Evolutionary conservation across 306 rosid genomes (phyloP).

Genomic region (Cicer cuneatum): DNA sequence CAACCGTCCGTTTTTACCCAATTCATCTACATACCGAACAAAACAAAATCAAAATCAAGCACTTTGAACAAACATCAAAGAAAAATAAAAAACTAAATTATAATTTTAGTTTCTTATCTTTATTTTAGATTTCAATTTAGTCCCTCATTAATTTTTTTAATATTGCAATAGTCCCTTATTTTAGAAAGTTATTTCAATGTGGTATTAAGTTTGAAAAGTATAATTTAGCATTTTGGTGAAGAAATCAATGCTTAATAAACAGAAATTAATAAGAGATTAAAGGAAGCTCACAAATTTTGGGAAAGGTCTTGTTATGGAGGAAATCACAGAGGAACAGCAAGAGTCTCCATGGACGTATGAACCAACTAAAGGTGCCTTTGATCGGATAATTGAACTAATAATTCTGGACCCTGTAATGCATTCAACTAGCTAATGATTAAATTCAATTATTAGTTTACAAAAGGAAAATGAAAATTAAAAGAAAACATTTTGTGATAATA

Average conservation of each 20-base stretch:
- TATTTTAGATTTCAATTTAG: no score
- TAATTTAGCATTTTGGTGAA: background rate
- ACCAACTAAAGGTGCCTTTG: slow-evolving; percentile 45
- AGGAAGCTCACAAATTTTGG: slow-evolving; percentile 55
- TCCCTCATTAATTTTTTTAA: no score
- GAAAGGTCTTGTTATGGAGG: slow-evolving; percentile 41
- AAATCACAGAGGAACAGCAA: slow-evolving; percentile 39
- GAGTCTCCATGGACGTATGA: slow-evolving; percentile 44
- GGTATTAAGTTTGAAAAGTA: no score
- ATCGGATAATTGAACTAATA: slow-evolving; percentile 48
- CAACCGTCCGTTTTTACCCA: slow-evolving; percentile 44
- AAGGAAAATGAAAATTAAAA: background rate
- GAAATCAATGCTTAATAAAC: slow-evolving; percentile 10
- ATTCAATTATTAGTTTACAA: background rate
- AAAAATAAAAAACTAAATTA: background rate
- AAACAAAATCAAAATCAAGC: slow-evolving; percentile 3
- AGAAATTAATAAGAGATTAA: background rate
- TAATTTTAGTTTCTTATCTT: no score
- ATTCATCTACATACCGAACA: slow-evolving; percentile 46
- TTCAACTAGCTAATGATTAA: background rate
- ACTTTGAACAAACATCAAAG: background rate
- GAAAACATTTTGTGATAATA: background rate
- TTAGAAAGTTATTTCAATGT: no score
- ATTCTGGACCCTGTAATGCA: slow-evolving; percentile 57
- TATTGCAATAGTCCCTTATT: no score